Conservation (phyloP, 495 filamentous ascomycete species). For the Xylaria curta region DNA sequence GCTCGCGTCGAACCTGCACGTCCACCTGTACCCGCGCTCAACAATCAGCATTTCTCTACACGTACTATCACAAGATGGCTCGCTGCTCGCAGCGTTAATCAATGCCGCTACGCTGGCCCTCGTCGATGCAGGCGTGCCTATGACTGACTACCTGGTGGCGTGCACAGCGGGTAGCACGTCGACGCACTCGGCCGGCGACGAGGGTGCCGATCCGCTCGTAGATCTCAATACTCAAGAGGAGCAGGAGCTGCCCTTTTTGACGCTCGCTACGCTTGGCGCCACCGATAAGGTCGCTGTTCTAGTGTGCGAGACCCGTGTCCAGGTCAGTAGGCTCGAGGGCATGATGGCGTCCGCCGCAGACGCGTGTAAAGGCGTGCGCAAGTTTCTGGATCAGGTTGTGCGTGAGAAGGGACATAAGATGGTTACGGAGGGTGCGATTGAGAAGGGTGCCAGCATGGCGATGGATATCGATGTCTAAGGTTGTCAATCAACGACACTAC, state of each 20-base stretch:
- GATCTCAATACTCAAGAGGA: slow-evolving; percentile 89
- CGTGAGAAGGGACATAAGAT: slow-evolving; percentile 68
- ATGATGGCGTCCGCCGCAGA: slow-evolving; percentile 93
- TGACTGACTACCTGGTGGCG: slow-evolving; percentile 87
- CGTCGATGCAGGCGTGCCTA: slow-evolving; percentile 93
- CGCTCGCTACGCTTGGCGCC: slow-evolving; percentile 76
- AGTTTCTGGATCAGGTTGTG: slow-evolving; percentile 75
- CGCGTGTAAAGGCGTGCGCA: slow-evolving; percentile 84
- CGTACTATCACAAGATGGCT: slow-evolving; percentile 89
- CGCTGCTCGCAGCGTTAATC: slow-evolving; percentile 83
- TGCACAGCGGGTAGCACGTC: slow-evolving; percentile 84
- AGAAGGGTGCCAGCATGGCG: slow-evolving; percentile 48
- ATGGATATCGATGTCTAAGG: slow-evolving; percentile 51
- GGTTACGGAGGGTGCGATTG: slow-evolving; percentile 63
- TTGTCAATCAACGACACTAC: slow-evolving; percentile 8
- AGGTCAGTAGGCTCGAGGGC: slow-evolving; percentile 78
- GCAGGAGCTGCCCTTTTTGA: slow-evolving; percentile 86
- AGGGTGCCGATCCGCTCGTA: slow-evolving; percentile 80
- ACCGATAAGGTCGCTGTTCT: slow-evolving; percentile 78
- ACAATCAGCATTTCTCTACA: slow-evolving; percentile 83
- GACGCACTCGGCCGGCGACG: slow-evolving; percentile 67
- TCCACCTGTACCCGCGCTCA: slow-evolving; percentile 86
- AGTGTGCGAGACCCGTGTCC: slow-evolving; percentile 83
- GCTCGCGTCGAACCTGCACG: slow-evolving; percentile 76
- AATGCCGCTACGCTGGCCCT: slow-evolving; percentile 94